Conservation (phyloP, 768 basidiomycete genomes). For the Pleurotus cornucopiae region DNA sequence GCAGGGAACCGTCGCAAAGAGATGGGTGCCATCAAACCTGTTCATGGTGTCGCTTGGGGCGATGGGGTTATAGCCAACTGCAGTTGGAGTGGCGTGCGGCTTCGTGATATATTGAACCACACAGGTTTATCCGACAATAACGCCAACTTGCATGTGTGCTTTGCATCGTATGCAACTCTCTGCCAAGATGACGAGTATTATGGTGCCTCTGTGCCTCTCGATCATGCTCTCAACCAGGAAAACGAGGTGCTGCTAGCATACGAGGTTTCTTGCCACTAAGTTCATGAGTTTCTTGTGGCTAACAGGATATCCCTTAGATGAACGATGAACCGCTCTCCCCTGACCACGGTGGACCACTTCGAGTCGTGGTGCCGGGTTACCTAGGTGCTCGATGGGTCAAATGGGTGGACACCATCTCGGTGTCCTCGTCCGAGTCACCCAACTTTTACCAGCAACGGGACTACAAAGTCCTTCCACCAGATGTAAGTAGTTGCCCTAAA, state of each 20-base stretch:
- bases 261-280: conserved; percentile 33
- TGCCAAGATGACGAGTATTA: conserved; percentile 63
- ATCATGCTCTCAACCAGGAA: conserved; percentile 40
- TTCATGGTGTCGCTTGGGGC: conserved; percentile 59
- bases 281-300: background rate
- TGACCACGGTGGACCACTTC: conserved; percentile 63
- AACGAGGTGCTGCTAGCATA: conserved; percentile 59
- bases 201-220: conserved; percentile 58
- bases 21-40: conserved; percentile 55
- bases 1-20: conserved; percentile 66
- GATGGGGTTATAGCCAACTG: conserved; percentile 71
- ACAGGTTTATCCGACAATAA: conserved; percentile 31
- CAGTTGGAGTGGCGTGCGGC: conserved; percentile 57
- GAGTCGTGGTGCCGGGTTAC: conserved; percentile 65
- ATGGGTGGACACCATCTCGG: conserved; percentile 61
- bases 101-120: conserved; percentile 52
- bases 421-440: conserved; percentile 52
- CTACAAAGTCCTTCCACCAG: conserved; percentile 60
- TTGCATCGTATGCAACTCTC: conserved; percentile 53
- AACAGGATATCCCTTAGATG: conserved; percentile 40
- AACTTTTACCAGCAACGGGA: conserved; percentile 73
- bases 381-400: conserved; percentile 74
- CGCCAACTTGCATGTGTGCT: conserved; percentile 46
- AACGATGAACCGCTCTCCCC: conserved; percentile 54
- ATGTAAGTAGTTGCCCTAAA: conserved; percentile 24